Evolutionary conservation across 1,284 basidiomycete species (phyloP).

Genomic region (Moesziomyces globuligerus): DNA sequence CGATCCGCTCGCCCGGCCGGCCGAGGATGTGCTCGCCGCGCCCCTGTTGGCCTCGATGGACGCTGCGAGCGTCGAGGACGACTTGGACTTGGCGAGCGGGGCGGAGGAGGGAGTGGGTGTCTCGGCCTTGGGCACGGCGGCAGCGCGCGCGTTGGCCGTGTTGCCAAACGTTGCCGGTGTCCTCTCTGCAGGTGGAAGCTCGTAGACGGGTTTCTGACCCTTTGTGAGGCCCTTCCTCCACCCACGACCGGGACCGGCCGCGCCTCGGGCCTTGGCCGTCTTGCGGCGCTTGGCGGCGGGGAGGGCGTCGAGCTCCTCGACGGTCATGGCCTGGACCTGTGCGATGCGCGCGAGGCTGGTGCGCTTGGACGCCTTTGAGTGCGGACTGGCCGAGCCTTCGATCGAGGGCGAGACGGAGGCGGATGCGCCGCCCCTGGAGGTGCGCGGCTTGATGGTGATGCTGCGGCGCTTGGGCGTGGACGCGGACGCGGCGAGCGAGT

Average conservation of each 20-base stretch:
- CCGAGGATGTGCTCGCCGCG: not conserved
- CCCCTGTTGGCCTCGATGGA: not conserved
- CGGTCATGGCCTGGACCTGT: slow-evolving; percentile 40
- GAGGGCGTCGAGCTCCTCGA: slow-evolving; percentile 63
- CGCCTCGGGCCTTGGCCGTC: slow-evolving; percentile 61
- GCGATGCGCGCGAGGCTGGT: slow-evolving; percentile 21
- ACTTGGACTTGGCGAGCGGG: slow-evolving; percentile 13
- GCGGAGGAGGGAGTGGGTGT: slow-evolving; percentile 17
- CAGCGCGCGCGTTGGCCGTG: slow-evolving; percentile 21
- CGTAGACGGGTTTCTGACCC: slow-evolving; percentile 64
- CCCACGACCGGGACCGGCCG: slow-evolving; percentile 62
- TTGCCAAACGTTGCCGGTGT: slow-evolving; percentile 46
- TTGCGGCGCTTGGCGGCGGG: slow-evolving; percentile 64
- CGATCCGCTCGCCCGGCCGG: not conserved
- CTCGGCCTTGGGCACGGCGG: slow-evolving; percentile 24
- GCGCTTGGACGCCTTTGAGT: slow-evolving; percentile 17
- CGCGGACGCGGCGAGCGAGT: slow-evolving; percentile 8
- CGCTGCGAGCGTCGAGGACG: slow-evolving; percentile 8
- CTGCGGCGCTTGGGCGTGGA: slow-evolving; percentile 32
- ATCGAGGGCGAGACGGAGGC: slow-evolving; percentile 32
- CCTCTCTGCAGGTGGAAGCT: slow-evolving; percentile 43
- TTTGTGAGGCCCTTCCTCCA: slow-evolving; percentile 66
- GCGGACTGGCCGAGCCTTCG: slow-evolving; percentile 35
- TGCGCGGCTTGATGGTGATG: slow-evolving; percentile 44
- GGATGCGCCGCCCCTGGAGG: slow-evolving; percentile 8